phyloP scores from a whole-genome alignment of 1,284 basidiomycete species.

The Grifola frondosa region DNA sequence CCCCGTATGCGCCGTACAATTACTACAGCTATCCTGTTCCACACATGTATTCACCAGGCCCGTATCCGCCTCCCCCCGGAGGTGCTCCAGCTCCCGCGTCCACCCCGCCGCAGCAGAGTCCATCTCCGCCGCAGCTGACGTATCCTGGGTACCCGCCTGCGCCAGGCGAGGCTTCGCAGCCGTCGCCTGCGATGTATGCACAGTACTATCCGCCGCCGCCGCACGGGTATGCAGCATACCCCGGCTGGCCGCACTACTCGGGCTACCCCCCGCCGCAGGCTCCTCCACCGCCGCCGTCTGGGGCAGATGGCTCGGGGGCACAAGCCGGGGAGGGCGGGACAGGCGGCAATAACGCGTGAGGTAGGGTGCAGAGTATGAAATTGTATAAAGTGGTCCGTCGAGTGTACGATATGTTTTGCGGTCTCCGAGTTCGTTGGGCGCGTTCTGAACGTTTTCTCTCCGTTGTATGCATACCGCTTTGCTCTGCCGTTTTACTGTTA shows the following conservation, averaged over 20 bases:
- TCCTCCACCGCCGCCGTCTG: conserved; percentile 2
- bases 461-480: no score
- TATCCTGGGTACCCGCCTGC: conserved; percentile 15
- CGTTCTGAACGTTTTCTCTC: no score
- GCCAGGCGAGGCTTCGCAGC: conserved; percentile 3
- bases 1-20: conserved; percentile 23
- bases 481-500: no score
- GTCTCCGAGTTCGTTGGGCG: no score
- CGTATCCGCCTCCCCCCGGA: conserved; percentile 22
- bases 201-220: conserved; percentile 15
- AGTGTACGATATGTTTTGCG: no score
- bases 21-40: conserved; percentile 26
- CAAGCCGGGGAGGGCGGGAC: no score
- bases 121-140: conserved; percentile 23
- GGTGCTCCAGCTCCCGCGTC: conserved; percentile 20
- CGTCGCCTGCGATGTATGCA: conserved; percentile 10
- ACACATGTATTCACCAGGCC: conserved; percentile 23
- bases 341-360: no score
- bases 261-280: conserved; percentile 21
- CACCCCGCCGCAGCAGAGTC: conserved; percentile 26
- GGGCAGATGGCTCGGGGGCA: no score
- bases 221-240: conserved; percentile 17
- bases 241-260: conserved; percentile 26
- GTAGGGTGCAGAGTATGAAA: no score
- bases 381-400: no score